A percentile compares a stretch with the other conserved stretches of the same genome.
Evolutionary conservation across 805 yeast genomes (phyloP).

Genomic region (Candida jianshihensis): DNA sequence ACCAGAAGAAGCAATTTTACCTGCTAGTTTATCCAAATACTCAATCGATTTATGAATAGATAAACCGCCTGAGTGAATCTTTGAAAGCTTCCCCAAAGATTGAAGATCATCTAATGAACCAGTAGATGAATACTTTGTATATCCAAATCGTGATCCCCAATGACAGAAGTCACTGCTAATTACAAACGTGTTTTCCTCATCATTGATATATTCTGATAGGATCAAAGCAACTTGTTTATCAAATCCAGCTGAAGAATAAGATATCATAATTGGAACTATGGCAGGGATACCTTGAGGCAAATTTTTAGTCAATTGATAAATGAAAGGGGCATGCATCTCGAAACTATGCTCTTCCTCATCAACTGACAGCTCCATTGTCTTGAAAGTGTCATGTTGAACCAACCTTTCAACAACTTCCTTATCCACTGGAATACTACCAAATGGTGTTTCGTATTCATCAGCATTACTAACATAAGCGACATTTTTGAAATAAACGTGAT

Average conservation of each 20-base stretch:
- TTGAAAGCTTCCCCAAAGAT: constrained; percentile 5
- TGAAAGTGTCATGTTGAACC: constrained; percentile 36
- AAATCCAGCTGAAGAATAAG: constrained; percentile 44
- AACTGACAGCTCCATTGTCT: constrained; percentile 45
- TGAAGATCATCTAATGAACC: constrained; percentile 13
- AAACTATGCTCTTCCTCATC: constrained; percentile 89
- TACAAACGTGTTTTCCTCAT: constrained; percentile 59
- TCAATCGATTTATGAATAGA: constrained; percentile 73
- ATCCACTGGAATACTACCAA: constrained; percentile 73
- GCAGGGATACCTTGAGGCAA: constrained; percentile 29
- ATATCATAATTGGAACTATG: constrained; percentile 76
- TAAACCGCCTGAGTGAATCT: constrained; percentile 9
- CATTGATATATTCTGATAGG: constrained; percentile 46
- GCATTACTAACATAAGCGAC: constrained; percentile 48
- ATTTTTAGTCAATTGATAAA: constrained; percentile 41
- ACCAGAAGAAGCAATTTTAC: constrained; percentile 55
- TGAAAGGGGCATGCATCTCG: constrained; percentile 88
- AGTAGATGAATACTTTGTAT: constrained; percentile 39
- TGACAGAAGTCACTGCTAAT: constrained; percentile 93
- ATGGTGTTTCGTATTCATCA: constrained; percentile 65
- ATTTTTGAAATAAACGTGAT: constrained; percentile 73
- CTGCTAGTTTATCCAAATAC: constrained; percentile 61
- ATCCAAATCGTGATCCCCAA: constrained; percentile 74
- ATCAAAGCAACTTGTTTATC: constrained; percentile 39
- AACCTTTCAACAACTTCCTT: constrained; percentile 32